Evolutionary conservation across 768 basidiomycete species (phyloP).

Genomic region (Tremella yokohamensis): DNA sequence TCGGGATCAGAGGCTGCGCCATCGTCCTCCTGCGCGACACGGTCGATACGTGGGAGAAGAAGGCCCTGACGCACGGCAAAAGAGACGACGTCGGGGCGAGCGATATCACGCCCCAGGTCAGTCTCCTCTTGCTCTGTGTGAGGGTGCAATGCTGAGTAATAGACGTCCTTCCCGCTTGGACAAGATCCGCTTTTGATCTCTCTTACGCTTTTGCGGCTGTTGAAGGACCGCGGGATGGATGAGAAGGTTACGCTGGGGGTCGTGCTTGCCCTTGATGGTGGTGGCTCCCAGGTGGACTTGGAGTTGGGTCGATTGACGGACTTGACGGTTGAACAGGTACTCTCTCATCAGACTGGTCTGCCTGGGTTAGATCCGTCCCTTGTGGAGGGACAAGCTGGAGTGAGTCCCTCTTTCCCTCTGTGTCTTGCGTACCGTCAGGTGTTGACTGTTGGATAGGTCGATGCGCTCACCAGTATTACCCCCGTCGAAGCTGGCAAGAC

Average conservation of each 20-base stretch:
- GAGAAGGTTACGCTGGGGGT: background rate
- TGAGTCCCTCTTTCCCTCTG: background rate
- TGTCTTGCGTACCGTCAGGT: background rate
- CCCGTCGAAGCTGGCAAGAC: background rate
- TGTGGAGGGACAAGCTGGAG: background rate
- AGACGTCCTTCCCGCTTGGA: background rate
- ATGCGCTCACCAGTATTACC: background rate
- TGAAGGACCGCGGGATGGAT: background rate
- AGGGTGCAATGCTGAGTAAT: background rate
- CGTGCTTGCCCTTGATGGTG: no score
- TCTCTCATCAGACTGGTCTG: background rate
- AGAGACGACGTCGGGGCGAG: background rate
- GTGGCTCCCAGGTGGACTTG: background rate
- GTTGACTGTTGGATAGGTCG: background rate
- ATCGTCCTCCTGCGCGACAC: constrained; percentile 2
- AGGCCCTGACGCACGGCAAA: background rate
- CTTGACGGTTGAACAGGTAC: background rate
- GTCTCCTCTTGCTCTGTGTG: background rate
- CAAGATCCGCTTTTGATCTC: background rate
- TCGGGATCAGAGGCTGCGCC: background rate
- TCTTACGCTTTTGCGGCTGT: background rate
- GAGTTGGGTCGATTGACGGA: background rate
- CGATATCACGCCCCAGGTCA: background rate
- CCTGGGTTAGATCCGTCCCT: background rate
- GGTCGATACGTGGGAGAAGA: background rate